Conservation (phyloP, 768 basidiomycete species). For the Lanmaoa pseudosensibilis region DNA sequence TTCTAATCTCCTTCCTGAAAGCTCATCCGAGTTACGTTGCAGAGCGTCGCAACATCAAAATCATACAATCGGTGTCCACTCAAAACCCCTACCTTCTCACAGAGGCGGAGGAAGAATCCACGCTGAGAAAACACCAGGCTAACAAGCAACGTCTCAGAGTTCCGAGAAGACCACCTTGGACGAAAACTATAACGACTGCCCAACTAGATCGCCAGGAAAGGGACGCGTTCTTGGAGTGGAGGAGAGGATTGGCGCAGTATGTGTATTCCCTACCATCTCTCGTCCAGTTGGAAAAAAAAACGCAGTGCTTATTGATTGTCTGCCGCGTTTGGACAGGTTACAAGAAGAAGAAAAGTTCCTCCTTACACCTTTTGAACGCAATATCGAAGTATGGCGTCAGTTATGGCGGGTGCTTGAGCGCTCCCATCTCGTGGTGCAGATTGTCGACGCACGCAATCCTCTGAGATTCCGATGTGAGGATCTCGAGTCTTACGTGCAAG, state of each 20-base stretch:
- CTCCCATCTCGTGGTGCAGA: conserved; percentile 92
- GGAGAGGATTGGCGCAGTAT: conserved; percentile 87
- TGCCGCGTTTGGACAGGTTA: conserved; percentile 47
- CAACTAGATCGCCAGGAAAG: conserved; percentile 90
- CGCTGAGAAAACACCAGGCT: conserved; percentile 70
- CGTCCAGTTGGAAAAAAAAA: not conserved
- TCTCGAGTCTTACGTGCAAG: conserved; percentile 79
- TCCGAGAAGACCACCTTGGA: conserved; percentile 90
- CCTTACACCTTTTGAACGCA: conserved; percentile 96
- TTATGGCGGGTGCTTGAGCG: conserved; percentile 96
- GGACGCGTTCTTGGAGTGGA: conserved; percentile 89
- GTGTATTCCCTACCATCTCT: conserved; percentile 31
- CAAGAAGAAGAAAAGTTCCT: conserved; percentile 86
- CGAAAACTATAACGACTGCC: conserved; percentile 67
- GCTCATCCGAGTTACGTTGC: conserved; percentile 3
- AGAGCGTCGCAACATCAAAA: conserved; percentile 82
- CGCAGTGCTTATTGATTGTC: not conserved
- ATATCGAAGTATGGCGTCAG: conserved; percentile 97
- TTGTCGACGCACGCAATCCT: conserved; percentile 95
- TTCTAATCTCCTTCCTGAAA: not conserved
- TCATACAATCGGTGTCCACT: conserved; percentile 55
- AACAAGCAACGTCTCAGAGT: conserved; percentile 78
- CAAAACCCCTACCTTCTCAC: conserved; percentile 88
- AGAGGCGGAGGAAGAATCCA: conserved; percentile 76
- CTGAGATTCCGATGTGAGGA: conserved; percentile 91